Conservation (phyloP, 2,329 filamentous ascomycete genomes). For the Ceratocystis ficicola region DNA sequence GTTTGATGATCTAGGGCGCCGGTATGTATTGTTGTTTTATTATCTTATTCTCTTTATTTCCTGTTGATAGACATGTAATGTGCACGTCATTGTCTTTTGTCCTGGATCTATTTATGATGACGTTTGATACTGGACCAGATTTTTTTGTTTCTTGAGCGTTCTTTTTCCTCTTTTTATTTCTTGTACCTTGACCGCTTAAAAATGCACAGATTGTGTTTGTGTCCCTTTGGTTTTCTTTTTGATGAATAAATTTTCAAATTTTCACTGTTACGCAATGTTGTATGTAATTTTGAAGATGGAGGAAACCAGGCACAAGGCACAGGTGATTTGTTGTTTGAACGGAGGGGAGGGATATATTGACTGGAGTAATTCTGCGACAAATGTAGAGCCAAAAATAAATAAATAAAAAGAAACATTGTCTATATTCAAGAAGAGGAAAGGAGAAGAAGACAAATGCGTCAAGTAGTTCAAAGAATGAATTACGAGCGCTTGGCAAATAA, state of each 20-base stretch:
- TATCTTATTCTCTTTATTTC: not conserved
- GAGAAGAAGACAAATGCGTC: too few relatives aligned
- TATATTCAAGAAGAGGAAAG: not conserved
- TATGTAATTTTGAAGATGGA: not conserved
- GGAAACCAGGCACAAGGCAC: too few relatives aligned
- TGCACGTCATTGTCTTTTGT: not conserved
- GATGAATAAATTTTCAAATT: not conserved
- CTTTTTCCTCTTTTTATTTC: not conserved
- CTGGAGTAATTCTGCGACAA: not conserved
- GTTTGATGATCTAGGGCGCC: not conserved
- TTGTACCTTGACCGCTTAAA: constrained; percentile 3
- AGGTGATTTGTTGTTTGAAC: not conserved
- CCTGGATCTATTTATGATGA: constrained; percentile 5
- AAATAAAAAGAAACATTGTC: not conserved
- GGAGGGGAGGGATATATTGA: not conserved
- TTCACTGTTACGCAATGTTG: not conserved
- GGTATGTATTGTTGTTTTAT: constrained; percentile 7
- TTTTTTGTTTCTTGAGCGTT: constrained; percentile 3
- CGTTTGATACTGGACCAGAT: not conserved
- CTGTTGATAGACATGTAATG: not conserved
- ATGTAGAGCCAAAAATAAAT: not conserved
- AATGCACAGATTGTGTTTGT: constrained; percentile 5
- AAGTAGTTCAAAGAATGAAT: too few relatives aligned
- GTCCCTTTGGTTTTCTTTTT: constrained; percentile 9
- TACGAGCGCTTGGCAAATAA: not conserved